Evolutionary conservation across 2,329 filamentous ascomycete species (phyloP), one percentile per base, ranked within the genome.

Genomic region (Exophiala viscosa): DNA sequence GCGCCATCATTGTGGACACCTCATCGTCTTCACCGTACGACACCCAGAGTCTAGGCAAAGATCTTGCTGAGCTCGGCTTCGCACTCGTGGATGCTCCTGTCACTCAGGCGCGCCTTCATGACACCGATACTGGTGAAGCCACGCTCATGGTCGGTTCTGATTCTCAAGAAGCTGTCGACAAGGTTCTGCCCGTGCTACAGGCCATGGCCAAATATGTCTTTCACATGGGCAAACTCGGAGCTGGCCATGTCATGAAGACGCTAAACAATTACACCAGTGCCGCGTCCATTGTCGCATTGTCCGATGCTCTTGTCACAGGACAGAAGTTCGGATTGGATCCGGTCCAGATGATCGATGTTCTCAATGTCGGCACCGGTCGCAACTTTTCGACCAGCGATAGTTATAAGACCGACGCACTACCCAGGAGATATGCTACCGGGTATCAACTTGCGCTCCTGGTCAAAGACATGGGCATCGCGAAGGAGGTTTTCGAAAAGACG

Each of bases 331-430:
- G 58, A 14, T 50, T 60, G 31, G 58, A 60, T 41, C 56, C 58
- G 3, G 39, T 59, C 14, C 50, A 59, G 49, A 72, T 72, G 69
- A 66, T 73, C 43, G 69, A 73, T 43, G 69, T 69, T 3, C 61
- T 73, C 45, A 72, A 73, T 50, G 69, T 72, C 3, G 70, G 70
- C 5, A 72, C 70, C 0, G 70, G 70, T 8, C 45, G 42, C 15
- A 52, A 58, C 48, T 73, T 71, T 47, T 69, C 67, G 2, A 72
- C 70, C 0, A 42, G 59, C 7, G 51, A 66, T 47, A 65, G 63
- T 6, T 62, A 63, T 53, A 57, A 56, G 23, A 61, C 60, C 55
- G 35, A 64, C 38, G 56, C 56, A 2, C 40, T 60, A 28, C 50
- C 57, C 18, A 48, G 52, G 46, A 52, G 44, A 32, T 60, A 60